Base-by-base conservation (phyloP, 345 rosid genomes). In the Excoecaria cochinchinensis region DNA sequence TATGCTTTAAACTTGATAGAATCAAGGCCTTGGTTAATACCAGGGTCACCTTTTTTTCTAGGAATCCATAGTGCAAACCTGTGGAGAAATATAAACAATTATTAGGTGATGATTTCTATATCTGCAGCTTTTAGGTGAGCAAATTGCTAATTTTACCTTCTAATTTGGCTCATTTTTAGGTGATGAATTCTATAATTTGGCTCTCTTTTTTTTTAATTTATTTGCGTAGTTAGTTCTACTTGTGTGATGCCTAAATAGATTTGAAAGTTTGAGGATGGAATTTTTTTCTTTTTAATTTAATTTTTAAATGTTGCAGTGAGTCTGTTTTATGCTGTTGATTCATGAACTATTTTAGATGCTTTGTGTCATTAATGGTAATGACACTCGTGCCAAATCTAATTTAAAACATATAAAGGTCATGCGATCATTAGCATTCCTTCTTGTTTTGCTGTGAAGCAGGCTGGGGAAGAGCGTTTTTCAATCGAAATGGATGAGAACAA, bases 111-210 rank as follows among this genome's bases (percentile, higher is more conserved):
- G 94, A 91, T 74, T 86, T 68, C 79, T 91, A 91, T 36, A 44
- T 87, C 56, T 89, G 97, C 90, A 86, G 90, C 86, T 91, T 89
- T 82, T 94, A 91, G 97, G 92, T 74, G 13, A 24, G 39, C 40
- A 22, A 38, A 24, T 44, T 9, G 9, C 3, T 48, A 9, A 0
- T 17, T 48, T 52, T 38, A 11, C 24, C 14, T 22, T 63, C 21
- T 13, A 15, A 10, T 36, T 56, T 19, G 1, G 8, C 52, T 1
- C 14, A 16, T 0, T 16, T 13, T 36, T 16, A 1, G 2, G 22
- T 39, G 40, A 31, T 31, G 44, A 56, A 11, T 36, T 4, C 14
- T 60, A 11, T 31, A 40, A 0, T 0, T 36, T 36, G 17, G 14
- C 38, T 62, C 46, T 62, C 25, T 36, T 16, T 50, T 50, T 50